These are phyloP conservation scores for Cardamine resedifolia DNA, from an alignment of 345 rosid genomes.

Conservation along the genomic window DNA sequence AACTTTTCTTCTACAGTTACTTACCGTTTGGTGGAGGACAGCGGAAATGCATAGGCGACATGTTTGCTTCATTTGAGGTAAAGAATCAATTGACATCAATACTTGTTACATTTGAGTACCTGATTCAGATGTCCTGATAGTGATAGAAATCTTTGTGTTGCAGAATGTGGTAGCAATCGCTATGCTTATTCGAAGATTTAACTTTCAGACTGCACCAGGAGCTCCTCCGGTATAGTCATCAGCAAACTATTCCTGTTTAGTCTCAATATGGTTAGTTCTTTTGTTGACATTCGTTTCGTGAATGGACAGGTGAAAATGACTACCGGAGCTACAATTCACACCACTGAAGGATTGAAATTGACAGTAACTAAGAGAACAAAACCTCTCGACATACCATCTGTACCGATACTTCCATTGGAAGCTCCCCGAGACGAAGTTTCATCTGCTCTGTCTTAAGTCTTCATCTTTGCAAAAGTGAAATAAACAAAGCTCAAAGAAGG, in stretches of 20 bases:
- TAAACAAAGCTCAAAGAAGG: not conserved
- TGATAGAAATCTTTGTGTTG: slow-evolving; percentile 22
- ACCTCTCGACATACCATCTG: slow-evolving; percentile 49
- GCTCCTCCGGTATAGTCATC: slow-evolving; percentile 77
- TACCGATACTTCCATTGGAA: slow-evolving; percentile 42
- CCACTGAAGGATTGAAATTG: slow-evolving; percentile 76
- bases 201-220: slow-evolving; percentile 76
- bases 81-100: not conserved
- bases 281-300: slow-evolving; percentile 1
- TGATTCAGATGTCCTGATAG: slow-evolving; percentile 10
- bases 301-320: slow-evolving; percentile 77
- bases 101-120: not conserved
- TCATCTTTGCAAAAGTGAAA: slow-evolving; percentile 5
- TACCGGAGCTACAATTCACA: slow-evolving; percentile 96
- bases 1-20: slow-evolving; percentile 54
- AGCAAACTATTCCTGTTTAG: not conserved
- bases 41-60: slow-evolving; percentile 90
- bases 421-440: slow-evolving; percentile 55
- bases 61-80: slow-evolving; percentile 97
- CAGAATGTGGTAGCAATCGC: slow-evolving; percentile 83
- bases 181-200: slow-evolving; percentile 79
- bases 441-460: slow-evolving; percentile 43
- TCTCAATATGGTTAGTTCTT: not conserved
- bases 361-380: slow-evolving; percentile 57
- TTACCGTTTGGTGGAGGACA: slow-evolving; percentile 99